These are phyloP conservation scores for Chlamydomonas sp. DNA, from an alignment of 139 green algal genomes.

Conservation along the genomic window DNA sequence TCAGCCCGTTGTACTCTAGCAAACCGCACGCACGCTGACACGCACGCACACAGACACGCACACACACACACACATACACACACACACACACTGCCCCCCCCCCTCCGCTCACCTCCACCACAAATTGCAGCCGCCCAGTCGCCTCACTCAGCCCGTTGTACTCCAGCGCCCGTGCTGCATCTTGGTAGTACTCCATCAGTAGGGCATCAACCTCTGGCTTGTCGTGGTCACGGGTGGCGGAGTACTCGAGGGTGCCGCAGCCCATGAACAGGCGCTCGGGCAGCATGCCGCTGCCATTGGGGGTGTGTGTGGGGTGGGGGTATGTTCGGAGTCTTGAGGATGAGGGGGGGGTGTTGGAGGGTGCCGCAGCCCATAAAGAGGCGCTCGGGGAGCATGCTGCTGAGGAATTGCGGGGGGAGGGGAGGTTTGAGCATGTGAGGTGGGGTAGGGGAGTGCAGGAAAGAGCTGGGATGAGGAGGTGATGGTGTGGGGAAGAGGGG, in stretches of 20 bases:
- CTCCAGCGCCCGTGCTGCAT: slow-evolving; percentile 27
- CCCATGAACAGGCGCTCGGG: slow-evolving; percentile 42
- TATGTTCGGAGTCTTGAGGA: background rate
- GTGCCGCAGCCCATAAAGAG: slow-evolving; percentile 49
- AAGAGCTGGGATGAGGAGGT: too few relatives aligned
- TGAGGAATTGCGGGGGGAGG: slow-evolving; percentile 3
- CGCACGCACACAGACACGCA: too few relatives aligned
- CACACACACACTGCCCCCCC: too few relatives aligned
- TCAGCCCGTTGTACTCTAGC: too few relatives aligned
- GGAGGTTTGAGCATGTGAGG: background rate
- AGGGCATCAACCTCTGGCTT: slow-evolving; percentile 33
- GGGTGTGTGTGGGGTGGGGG: too few relatives aligned
- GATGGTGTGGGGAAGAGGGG: too few relatives aligned
- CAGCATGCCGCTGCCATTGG: slow-evolving; percentile 29
- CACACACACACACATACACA: background rate
- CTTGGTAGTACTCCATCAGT: slow-evolving; percentile 39
- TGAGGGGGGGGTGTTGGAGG: slow-evolving; percentile 28
- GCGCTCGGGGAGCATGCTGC: slow-evolving; percentile 36
- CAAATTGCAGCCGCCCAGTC: background rate
- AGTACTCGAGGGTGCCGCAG: slow-evolving; percentile 48
- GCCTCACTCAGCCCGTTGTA: slow-evolving; percentile 19
- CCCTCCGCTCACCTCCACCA: too few relatives aligned
- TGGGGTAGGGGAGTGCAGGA: too few relatives aligned
- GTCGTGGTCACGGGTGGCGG: slow-evolving; percentile 36
- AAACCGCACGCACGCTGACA: too few relatives aligned